Base-by-base conservation (phyloP, 129 eudicot species). In the Lonicera japonica region DNA sequence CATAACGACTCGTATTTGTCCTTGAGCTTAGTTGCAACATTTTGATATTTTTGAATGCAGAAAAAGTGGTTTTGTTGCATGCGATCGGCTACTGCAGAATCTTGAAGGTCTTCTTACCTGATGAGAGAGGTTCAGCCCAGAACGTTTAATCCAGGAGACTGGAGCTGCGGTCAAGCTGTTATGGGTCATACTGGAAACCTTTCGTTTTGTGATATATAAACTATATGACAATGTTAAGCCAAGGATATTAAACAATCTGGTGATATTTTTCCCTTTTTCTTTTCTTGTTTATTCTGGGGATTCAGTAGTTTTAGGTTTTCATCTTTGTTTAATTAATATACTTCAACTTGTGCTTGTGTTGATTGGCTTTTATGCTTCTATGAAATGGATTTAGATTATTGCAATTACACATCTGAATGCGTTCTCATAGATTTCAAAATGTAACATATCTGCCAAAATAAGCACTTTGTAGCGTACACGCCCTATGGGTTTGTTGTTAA, bases 11-110 rank as follows among this genome's bases (percentile, higher is more conserved):
- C 6, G 2, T 29, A 6, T 29, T 29, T 29, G 6, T 1, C 36
- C 36, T 2, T 29, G 36, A 1, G 36, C 36, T 29, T 29, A 6
- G 36, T 29, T 29, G 36, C 36, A 29, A 29, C 2, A 29, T 29
- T 29, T 29, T 29, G 36, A 29, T 29, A 6, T 29, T 29, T 29
- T 29, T 24, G 15, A 60, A 54, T 79, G 83, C 86, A 85, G 94
- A 85, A 79, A 70, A 85, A 79, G 57, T 85, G 94, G 94, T 81
- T 81, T 66, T 85, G 94, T 73, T 85, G 94, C 78, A 73, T 85
- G 74, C 71, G 63, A 38, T 66, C 75, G 17, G 71, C 80, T 4
- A 9, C 68, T 38, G 75, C 70, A 60, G 71, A 75, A 40, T 75
- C 80, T 36, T 75, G 75, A 75, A 29, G 36, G 54, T n/a, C 50